Conservation (phyloP, 2,329 filamentous ascomycete genomes). For the Colletotrichum tamarilloi region DNA sequence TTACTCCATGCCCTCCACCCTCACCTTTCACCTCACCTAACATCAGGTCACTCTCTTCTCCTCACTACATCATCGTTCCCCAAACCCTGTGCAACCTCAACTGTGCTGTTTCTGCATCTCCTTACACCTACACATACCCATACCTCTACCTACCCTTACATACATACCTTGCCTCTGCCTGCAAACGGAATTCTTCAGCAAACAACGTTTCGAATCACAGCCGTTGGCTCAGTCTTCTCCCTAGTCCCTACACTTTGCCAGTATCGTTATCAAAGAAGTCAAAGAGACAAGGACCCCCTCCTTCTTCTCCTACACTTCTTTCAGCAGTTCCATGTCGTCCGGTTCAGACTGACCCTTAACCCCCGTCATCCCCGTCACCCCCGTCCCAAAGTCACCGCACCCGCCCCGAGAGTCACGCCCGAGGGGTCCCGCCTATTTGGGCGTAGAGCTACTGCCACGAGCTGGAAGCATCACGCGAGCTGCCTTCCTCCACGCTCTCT, state of each 20-base stretch:
- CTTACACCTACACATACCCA: constrained; percentile 1
- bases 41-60: constrained; percentile 16
- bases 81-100: neutral
- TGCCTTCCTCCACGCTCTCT: constrained; percentile 14
- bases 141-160: neutral
- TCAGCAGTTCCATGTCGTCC: neutral
- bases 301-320: neutral
- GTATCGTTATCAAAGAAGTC: constrained; percentile 5
- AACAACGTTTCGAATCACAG: neutral
- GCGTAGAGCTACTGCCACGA: constrained; percentile 20
- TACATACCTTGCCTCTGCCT: neutral
- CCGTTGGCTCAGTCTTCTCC: neutral
- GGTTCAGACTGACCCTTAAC: constrained; percentile 16
- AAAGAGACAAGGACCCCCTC: neutral
- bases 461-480: constrained; percentile 36
- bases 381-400: constrained; percentile 29
- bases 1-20: constrained; percentile 27
- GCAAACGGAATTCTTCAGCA: constrained; percentile 21
- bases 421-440: constrained; percentile 29
- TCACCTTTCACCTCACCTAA: constrained; percentile 22
- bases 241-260: constrained; percentile 1
- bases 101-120: neutral
- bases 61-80: constrained; percentile 6
- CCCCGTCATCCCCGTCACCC: neutral
- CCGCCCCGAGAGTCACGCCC: constrained; percentile 31